Evolutionary conservation across 257 asterid genomes (phyloP).

Genomic region (Buddleja alternifolia): DNA sequence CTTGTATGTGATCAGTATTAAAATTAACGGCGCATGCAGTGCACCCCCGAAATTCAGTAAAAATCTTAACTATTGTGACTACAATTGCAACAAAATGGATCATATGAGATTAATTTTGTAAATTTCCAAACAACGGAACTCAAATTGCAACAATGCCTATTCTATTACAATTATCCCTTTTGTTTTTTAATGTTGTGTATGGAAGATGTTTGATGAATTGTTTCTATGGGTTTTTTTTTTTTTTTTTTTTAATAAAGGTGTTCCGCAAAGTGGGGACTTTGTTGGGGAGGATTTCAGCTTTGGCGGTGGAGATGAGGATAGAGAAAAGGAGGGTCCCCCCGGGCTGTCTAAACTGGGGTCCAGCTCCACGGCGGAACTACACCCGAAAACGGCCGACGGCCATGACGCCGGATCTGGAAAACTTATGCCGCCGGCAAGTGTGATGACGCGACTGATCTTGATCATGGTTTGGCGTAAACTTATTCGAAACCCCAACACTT

Average conservation of each 20-base stretch:
- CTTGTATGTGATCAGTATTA: too few relatives aligned
- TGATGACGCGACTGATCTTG: constrained; percentile 86
- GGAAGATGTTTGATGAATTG: constrained; percentile 33
- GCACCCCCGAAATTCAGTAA: too few relatives aligned
- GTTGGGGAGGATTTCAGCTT: constrained; percentile 71
- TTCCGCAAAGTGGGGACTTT: constrained; percentile 68
- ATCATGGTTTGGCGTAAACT: constrained; percentile 99
- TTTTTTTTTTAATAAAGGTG: constrained; percentile 37
- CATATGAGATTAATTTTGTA: too few relatives aligned
- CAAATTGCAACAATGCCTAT: too few relatives aligned
- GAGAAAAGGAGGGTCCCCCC: constrained; percentile 55
- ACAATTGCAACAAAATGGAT: too few relatives aligned
- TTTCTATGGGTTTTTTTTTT: neutral
- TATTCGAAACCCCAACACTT: constrained; percentile 91
- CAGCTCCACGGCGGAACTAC: constrained; percentile 63
- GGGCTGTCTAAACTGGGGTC: constrained; percentile 74
- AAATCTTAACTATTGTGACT: too few relatives aligned
- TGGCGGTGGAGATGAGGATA: constrained; percentile 64
- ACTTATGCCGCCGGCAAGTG: constrained; percentile 92
- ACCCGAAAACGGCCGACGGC: constrained; percentile 46
- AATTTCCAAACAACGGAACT: too few relatives aligned
- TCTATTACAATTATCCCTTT: too few relatives aligned
- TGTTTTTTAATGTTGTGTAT: neutral
- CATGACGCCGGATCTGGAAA: constrained; percentile 47
- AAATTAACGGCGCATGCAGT: too few relatives aligned